These are phyloP conservation scores for Phialophora chinensis DNA, from an alignment of 2,329 filamentous ascomycete genomes.

Conservation along the genomic window DNA sequence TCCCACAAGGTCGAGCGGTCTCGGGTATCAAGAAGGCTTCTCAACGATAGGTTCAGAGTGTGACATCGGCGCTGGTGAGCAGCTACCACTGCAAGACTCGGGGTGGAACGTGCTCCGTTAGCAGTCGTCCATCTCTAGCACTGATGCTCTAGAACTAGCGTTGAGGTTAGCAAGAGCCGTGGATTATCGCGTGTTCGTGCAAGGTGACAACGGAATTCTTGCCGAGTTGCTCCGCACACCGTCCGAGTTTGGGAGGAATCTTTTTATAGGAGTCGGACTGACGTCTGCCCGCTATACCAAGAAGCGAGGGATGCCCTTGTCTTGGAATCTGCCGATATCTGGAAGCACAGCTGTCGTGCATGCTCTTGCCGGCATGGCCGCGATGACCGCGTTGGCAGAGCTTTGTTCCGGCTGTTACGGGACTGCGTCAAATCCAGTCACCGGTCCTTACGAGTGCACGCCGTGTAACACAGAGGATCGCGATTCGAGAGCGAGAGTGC, in stretches of 20 bases:
- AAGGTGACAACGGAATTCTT: not conserved
- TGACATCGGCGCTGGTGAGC: not conserved
- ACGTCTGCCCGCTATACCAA: not conserved
- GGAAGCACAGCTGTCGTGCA: not conserved
- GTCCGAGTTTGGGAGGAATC: not conserved
- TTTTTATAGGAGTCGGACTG: not conserved
- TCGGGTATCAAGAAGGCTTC: not conserved
- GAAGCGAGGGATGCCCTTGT: not conserved
- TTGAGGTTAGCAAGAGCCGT: not conserved
- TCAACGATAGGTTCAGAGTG: too few relatives aligned
- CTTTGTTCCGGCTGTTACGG: slow-evolving; percentile 3
- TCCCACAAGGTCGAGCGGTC: not conserved
- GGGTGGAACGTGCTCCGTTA: not conserved
- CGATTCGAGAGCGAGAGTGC: not conserved
- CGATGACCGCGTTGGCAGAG: not conserved
- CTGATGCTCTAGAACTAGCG: not conserved
- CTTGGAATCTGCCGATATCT: not conserved
- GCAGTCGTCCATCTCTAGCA: not conserved
- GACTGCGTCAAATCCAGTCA: slow-evolving; percentile 10
- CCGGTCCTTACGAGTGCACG: not conserved
- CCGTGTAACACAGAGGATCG: not conserved
- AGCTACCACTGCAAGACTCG: not conserved
- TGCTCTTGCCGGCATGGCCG: not conserved
- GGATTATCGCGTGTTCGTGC: not conserved
- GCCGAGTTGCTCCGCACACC: not conserved